Base-by-base conservation (phyloP, 2,329 filamentous ascomycete species). In the Ceratocystis smalleyi region DNA sequence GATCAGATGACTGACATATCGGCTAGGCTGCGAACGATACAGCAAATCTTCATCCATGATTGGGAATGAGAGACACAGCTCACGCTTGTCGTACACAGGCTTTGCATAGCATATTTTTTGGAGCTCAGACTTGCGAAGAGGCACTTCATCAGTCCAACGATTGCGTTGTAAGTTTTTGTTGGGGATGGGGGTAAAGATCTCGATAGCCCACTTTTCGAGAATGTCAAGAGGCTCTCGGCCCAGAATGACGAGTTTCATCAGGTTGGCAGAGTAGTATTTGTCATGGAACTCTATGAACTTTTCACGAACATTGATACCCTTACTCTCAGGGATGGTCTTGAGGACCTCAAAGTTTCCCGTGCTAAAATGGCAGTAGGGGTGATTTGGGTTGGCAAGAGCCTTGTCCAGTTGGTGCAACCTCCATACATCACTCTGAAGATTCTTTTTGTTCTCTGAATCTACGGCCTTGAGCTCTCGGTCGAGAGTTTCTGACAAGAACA, bases 401-500 rank as follows among this genome's bases (percentile, higher is more conserved):
- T 95, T 95, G 72, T 89, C 88, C 27, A 96, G 79, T 75, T 96
- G 91, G 71, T 92, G 84, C 68, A 95, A 76, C 17, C 91, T 84
- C 90, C 91, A 96, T 64, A 83, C 82, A 71, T 96, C 91, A 72
- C 84, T 92, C 75, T 96, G 91, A 60, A 96, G 77, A 70, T 96
- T 96, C 81, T 96, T 96, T 81, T 96, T 96, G 77, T 96, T 95
- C 74, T 96, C 91, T 4, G 91, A 96, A 71, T 96, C 91, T 22
- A 96, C 91, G 0, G 91, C 91, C 68, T 82, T 85, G 67, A 96
- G 78, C 75, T 96, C 91, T 61, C 91, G 83, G 70, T 96, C 91
- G 60, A 96, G 75, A 0, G 91, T 94, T 68, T 85, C 89, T 63
- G 87, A 84, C 8, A 95, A 79, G 73, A 96, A 96, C 43, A 96